Conservation (phyloP, 2,329 filamentous ascomycete species). For the Ascochyta lentis region DNA sequence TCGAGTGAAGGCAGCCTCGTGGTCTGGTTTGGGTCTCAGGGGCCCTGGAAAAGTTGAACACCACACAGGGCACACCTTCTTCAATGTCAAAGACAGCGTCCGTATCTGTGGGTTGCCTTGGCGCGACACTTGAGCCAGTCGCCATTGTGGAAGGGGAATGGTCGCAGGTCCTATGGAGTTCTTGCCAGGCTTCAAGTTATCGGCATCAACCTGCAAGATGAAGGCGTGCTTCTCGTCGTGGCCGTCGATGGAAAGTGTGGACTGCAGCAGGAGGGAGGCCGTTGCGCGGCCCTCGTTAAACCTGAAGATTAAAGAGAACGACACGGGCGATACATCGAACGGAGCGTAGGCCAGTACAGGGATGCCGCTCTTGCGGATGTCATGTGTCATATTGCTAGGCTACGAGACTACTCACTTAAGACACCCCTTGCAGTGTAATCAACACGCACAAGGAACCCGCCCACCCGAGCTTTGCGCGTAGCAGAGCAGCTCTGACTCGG, state of each 20-base stretch:
- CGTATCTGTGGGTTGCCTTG: conserved; percentile 20
- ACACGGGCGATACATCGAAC: conserved; percentile 10
- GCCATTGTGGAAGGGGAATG: conserved; percentile 3
- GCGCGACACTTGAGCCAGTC: conserved; percentile 17
- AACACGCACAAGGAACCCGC: conserved; percentile 17
- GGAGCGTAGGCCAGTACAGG: conserved; percentile 18
- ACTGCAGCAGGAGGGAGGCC: conserved; percentile 22
- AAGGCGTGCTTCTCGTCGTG: conserved; percentile 20
- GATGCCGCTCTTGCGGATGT: conserved; percentile 17
- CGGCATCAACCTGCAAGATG: conserved; percentile 26
- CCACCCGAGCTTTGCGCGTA: conserved; percentile 22
- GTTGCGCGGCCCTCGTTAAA: conserved; percentile 16
- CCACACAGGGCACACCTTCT: conserved; percentile 19
- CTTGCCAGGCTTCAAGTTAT: conserved; percentile 21
- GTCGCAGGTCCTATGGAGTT: conserved; percentile 9
- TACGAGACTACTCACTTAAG: conserved; percentile 16
- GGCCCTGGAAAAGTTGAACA: not conserved
- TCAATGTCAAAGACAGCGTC: conserved; percentile 15
- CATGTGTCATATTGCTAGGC: conserved; percentile 17
- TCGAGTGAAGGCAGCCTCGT: conserved; percentile 8
- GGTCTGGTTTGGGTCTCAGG: conserved; percentile 10
- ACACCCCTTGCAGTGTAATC: conserved; percentile 11
- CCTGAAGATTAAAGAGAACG: conserved; percentile 19
- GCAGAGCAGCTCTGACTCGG: conserved; percentile 26
- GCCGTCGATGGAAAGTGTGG: conserved; percentile 11